These are phyloP conservation scores for Actinomucor elegans DNA, from an alignment of 371 early-diverging fungal genomes.

Conservation along the genomic window DNA sequence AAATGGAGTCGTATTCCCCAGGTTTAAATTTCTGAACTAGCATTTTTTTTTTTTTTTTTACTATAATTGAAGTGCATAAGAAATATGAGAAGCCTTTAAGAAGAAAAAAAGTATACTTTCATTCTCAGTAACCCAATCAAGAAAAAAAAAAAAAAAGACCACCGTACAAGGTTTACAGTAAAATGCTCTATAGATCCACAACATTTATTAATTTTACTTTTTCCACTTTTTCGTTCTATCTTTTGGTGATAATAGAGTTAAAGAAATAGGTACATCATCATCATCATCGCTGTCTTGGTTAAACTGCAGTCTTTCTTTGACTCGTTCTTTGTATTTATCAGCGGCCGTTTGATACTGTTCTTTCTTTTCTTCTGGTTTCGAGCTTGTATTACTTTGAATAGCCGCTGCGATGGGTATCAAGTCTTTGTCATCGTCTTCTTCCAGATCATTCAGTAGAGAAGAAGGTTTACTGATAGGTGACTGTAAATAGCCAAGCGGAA, in stretches of 20 bases:
- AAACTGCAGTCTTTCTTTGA: slow-evolving; percentile 23
- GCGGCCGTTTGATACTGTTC: slow-evolving; percentile 29
- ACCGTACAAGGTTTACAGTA: no score
- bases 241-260: slow-evolving; percentile 9
- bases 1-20: no score
- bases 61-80: no score
- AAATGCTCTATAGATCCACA: neutral
- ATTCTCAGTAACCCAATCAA: no score
- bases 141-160: no score
- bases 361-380: neutral
- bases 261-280: slow-evolving; percentile 23
- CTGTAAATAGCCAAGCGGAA: slow-evolving; percentile 20
- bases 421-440: slow-evolving; percentile 35
- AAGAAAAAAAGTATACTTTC: no score
- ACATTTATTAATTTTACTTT: slow-evolving; percentile 2
- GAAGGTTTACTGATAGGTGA: slow-evolving; percentile 23
- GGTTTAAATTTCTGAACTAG: no score
- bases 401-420: slow-evolving; percentile 24
- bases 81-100: no score
- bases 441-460: slow-evolving; percentile 24
- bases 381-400: neutral
- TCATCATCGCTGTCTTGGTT: slow-evolving; percentile 13
- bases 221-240: neutral
- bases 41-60: no score
- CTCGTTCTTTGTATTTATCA: slow-evolving; percentile 34